Base-by-base conservation (phyloP, 805 yeast species). In the Myxozyma monticola region DNA sequence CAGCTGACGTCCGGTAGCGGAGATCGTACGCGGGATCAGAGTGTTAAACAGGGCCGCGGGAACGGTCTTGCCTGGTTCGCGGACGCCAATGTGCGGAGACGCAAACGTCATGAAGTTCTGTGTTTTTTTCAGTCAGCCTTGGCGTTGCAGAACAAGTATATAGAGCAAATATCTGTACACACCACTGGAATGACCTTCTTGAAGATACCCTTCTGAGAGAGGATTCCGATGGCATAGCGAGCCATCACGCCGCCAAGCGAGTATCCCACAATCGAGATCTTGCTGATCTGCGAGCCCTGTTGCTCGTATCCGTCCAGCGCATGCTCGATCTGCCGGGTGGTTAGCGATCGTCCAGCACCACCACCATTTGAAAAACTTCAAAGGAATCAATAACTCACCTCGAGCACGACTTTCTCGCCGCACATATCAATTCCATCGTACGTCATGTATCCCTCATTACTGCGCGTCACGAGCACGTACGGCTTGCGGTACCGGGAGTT, bases 351-450 rank as follows among this genome's bases (percentile, higher is more conserved):
- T 10, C 33, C 10, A 35, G 14, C 10, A 35, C 10, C 8, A 35
- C 17, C 17, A 15, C 17, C 20, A 15, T 10, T 15, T 35, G 21
- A 18, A 12, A 9, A 14, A 14, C 31, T 28, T 28, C 12, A 9
- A 28, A 28, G 14, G 9, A 28, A 15, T 3, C 21, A 20, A 17
- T 9, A 9, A 41, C 50, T 5, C 42, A 88, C 81, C 66, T 88
- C 96, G 45, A 76, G 76, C 1, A 85, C 81, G 6, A 86, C 84
- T 20, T 95, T 71, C 42, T 80, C 73, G 1, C 95, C 96, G 62
- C 93, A 87, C 24, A 87, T 80, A 58, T 88, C 95, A 20, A 88
- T 80, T 1, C 96, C 96, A 63, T 88, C 96, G 60, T 87, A 83
- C 2, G 96, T 88, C 62, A 78, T 77, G 63, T 80, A 85, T 5